phyloP scores from a whole-genome alignment of 2,329 filamentous ascomycete species.

The Fusarium acutatum region DNA sequence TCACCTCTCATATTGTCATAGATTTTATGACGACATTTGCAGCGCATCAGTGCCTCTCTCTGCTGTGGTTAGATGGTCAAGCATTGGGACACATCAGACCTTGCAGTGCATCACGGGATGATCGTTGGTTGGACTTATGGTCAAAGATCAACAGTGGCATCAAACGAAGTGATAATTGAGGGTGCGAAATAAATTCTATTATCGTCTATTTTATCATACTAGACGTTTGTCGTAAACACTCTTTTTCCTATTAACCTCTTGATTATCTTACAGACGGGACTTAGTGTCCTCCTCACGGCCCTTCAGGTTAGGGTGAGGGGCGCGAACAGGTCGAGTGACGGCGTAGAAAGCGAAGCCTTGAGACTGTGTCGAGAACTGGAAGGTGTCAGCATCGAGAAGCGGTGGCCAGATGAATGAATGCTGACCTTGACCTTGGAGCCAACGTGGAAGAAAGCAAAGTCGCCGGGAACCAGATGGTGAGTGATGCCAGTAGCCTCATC shows the following conservation, averaged over 20 bases:
- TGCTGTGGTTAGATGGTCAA: no score
- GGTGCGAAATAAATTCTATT: slow-evolving; percentile 1
- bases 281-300: slow-evolving; percentile 36
- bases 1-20: neutral
- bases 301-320: slow-evolving; percentile 34
- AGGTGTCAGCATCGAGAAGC: no score
- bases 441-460: slow-evolving; percentile 41
- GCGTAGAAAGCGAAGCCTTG: slow-evolving; percentile 38
- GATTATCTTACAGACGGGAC: slow-evolving; percentile 18
- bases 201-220: neutral
- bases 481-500: slow-evolving; percentile 40
- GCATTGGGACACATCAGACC: no score
- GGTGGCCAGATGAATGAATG: no score
- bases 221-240: neutral
- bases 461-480: slow-evolving; percentile 32
- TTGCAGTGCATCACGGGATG: no score
- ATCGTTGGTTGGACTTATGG: no score
- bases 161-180: no score
- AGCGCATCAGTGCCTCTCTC: accelerated
- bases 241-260: neutral
- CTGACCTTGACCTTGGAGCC: slow-evolving; percentile 39
- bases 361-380: slow-evolving; percentile 42
- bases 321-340: slow-evolving; percentile 36
- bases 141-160: no score
- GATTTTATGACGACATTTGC: neutral